phyloP scores from a whole-genome alignment of 192 early-diverging fungal species.

The Haplosporangium gracile region DNA sequence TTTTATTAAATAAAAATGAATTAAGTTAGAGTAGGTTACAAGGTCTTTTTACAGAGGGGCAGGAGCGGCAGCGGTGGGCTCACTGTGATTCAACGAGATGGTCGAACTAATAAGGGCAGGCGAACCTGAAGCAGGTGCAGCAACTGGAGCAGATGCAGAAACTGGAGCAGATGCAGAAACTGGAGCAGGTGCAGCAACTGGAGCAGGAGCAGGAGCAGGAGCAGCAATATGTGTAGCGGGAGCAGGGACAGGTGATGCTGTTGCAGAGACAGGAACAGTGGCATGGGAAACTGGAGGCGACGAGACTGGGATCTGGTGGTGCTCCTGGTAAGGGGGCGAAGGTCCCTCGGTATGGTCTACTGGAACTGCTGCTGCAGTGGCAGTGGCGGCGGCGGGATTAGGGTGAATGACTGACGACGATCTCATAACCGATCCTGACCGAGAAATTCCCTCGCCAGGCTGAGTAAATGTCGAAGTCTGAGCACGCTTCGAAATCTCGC shows the following conservation, averaged over 20 bases:
- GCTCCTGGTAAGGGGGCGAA: slow-evolving; percentile 24
- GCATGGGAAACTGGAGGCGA: slow-evolving; percentile 2
- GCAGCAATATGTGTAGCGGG: background rate
- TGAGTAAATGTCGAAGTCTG: slow-evolving; percentile 34
- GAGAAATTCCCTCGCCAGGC: slow-evolving; percentile 38
- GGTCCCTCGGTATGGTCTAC: slow-evolving; percentile 15
- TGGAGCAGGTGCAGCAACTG: background rate
- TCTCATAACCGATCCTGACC: slow-evolving; percentile 32
- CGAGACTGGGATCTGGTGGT: slow-evolving; percentile 11
- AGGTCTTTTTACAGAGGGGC: too few species aligned
- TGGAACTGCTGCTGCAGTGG: background rate
- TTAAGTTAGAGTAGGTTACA: too few species aligned
- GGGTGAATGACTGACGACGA: slow-evolving; percentile 25
- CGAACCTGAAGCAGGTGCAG: background rate
- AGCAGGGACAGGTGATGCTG: slow-evolving; percentile 8
- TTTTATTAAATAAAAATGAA: too few species aligned
- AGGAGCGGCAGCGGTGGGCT: background rate
- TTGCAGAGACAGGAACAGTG: slow-evolving; percentile 5
- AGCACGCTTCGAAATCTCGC: slow-evolving; percentile 29
- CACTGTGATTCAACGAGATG: background rate
- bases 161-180: background rate
- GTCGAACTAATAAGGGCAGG: slow-evolving; percentile 1
- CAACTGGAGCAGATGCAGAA: background rate
- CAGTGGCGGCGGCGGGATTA: background rate
- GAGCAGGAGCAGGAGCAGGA: slow-evolving; percentile 5